phyloP scores from a whole-genome alignment of 176 grass and related monocot genomes.

The Thinopyrum elongatum region DNA sequence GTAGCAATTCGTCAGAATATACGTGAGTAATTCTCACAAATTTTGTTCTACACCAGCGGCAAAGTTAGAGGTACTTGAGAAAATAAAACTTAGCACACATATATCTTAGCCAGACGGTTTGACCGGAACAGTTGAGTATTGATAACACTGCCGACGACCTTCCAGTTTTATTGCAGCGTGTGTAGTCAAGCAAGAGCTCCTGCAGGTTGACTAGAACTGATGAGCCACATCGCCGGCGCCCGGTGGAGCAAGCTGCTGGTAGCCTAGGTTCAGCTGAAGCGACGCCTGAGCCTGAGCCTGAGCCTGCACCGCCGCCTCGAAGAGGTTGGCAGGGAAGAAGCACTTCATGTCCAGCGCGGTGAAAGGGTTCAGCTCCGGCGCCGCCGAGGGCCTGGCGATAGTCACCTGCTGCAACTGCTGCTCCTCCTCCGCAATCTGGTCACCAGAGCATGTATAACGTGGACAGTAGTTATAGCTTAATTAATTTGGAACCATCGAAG shows the following conservation, averaged over 20 bases:
- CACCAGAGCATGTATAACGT: too few species aligned
- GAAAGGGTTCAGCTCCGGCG: constrained; percentile 13
- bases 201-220: constrained; percentile 16
- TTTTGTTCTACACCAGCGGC: constrained; percentile 9
- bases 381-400: constrained; percentile 27
- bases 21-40: not conserved
- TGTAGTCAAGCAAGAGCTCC: not conserved
- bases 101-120: not conserved
- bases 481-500: not conserved
- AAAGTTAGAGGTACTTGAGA: not conserved
- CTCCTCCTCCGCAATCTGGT: constrained; percentile 53
- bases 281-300: constrained; percentile 11
- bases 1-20: not conserved
- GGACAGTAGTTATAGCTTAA: not conserved
- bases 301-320: constrained; percentile 20
- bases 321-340: constrained; percentile 40
- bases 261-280: constrained; percentile 61
- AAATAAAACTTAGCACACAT: constrained; percentile 21
- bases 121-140: not conserved
- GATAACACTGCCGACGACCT: not conserved
- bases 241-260: constrained; percentile 21
- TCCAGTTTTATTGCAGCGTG: not conserved
- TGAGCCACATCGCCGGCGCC: not conserved
- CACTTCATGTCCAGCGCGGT: constrained; percentile 50
- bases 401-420: constrained; percentile 50